Evolutionary conservation across 352 stramenopile species (phyloP), one percentile per base, ranked within the genome.

Genomic region (Pythium scleroteichum): DNA sequence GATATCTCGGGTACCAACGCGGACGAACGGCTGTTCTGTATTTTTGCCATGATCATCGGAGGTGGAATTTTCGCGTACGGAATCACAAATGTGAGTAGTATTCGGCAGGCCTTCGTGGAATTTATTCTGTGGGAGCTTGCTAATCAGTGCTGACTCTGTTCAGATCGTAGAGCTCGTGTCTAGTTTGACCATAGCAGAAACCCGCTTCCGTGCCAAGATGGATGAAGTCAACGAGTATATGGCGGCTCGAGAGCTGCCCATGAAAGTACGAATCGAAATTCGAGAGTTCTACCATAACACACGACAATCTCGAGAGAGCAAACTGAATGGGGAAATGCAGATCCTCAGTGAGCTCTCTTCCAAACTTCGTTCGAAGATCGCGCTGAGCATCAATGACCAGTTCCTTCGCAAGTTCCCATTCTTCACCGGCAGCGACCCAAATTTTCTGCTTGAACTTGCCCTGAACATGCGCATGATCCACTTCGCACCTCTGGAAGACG

Each of bases 141-240:
- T n/a, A n/a, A n/a, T n/a, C n/a, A n/a, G n/a, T n/a, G n/a, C n/a
- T n/a, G n/a, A n/a, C n/a, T n/a, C n/a, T n/a, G n/a, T 4, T 62
- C 23, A 87, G 77, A 87, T 87, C 59, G 82, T 92, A 1, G 79
- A 82, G 23, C 72, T 92, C 20, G 82, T 92, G 8, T 88, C 79
- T 14, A 92, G 77, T 53, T 50, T 92, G 22, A 92, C 78, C 3
- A 73, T 80, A 13, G 71, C 82, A 17, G 82, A 92, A 35, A 86
- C 76, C 0, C 42, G 73, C 3, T 92, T 92, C 40, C 78, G 75
- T 32, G 64, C 85, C 51, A 88, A 88, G 42, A 79, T 92, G 59
- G 82, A 92, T 53, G 79, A 90, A 59, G 69, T 92, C 42, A 92
- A 92, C 50, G 82, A 92, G 53, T 92, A 92, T 57, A 90, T 92